Conservation (phyloP, 2,329 filamentous ascomycete species). For the Neofusicoccum laricinum region DNA sequence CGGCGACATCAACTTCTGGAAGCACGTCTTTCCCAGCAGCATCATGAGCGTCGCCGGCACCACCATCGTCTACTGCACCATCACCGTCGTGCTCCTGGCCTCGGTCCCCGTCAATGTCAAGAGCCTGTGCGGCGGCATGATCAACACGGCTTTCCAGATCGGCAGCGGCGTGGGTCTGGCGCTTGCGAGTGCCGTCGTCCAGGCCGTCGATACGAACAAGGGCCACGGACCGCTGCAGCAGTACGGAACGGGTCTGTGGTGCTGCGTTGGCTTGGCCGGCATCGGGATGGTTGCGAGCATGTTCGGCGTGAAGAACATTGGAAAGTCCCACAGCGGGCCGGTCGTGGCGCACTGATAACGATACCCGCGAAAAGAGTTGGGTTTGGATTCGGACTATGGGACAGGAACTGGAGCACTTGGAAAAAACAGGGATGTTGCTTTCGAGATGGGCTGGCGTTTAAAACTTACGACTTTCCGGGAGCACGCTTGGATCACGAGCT, state of each 20-base stretch:
- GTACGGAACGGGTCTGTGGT: slow-evolving; percentile 43
- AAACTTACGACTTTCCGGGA: too few species aligned
- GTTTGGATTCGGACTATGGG: neutral
- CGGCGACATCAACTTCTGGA: slow-evolving; percentile 30
- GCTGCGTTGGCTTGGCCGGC: slow-evolving; percentile 40
- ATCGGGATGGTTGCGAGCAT: slow-evolving; percentile 29
- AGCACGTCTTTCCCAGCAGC: slow-evolving; percentile 39
- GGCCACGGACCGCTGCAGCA: slow-evolving; percentile 32
- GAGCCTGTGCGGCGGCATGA: slow-evolving; percentile 41
- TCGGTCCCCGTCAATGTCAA: slow-evolving; percentile 43
- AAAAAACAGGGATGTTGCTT: too few species aligned
- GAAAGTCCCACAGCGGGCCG: neutral
- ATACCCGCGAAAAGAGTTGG: neutral
- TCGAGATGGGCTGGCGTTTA: too few species aligned
- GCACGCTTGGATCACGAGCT: too few species aligned
- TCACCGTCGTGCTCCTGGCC: slow-evolving; percentile 40
- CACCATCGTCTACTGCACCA: slow-evolving; percentile 42
- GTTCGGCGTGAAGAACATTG: slow-evolving; percentile 23
- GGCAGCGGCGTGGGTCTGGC: slow-evolving; percentile 41
- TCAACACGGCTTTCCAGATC: slow-evolving; percentile 46
- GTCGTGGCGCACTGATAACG: slow-evolving; percentile 6
- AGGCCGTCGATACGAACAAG: slow-evolving; percentile 38
- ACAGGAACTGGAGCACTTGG: too few species aligned
- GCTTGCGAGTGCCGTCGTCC: slow-evolving; percentile 38
- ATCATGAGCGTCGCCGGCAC: slow-evolving; percentile 41